Base-by-base conservation (phyloP, 768 basidiomycete genomes). In the Termitomyces bulborhizus region DNA sequence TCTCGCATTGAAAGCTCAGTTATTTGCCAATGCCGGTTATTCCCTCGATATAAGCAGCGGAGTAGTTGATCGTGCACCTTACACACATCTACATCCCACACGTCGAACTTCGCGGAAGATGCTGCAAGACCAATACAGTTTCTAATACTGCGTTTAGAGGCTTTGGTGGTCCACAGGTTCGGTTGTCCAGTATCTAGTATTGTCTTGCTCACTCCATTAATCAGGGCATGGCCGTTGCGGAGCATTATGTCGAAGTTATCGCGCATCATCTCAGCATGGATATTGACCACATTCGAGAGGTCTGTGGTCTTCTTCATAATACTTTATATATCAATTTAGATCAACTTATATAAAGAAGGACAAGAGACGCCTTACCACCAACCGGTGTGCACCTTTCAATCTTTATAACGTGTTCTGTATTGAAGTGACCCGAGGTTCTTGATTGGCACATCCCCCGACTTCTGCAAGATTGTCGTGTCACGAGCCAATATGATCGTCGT, bases 381-480 rank as follows among this genome's bases (percentile, higher is more conserved):
- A 37, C 46, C 40, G 48, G 59, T 60, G 16, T 50, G 50, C 32
- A 12, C 16, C 27, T 31, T 36, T 8, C 32, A 15, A 31, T 26
- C 8, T 43, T 42, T 11, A 7, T 53, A 5, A 6, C 18, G 8
- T 8, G 16, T 7, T 16, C 18, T 12, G 4, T 37, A 9, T 34
- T 37, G 13, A 44, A 29, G 13, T 27, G 18, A 24, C n/a, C 3
- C 37, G 36, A 60, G 59, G 56, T 60, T 32, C 56, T 57, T n/a
- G 59, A 60, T n/a, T 60, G 59, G 59, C 59, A 60, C 41, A 48
- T 60, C 43, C 59, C 59, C 24, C 56, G 59, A 40, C 54, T 60
- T n/a, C n/a, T 60, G 26, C 45, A 60, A 55, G 56, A 60, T 32
- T 60, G 59, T 13, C 59, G 59, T 13, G 42, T 52, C 27, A 48